Conservation (phyloP, 2,329 filamentous ascomycete species). For the Emmonsiellopsis sp. region DNA sequence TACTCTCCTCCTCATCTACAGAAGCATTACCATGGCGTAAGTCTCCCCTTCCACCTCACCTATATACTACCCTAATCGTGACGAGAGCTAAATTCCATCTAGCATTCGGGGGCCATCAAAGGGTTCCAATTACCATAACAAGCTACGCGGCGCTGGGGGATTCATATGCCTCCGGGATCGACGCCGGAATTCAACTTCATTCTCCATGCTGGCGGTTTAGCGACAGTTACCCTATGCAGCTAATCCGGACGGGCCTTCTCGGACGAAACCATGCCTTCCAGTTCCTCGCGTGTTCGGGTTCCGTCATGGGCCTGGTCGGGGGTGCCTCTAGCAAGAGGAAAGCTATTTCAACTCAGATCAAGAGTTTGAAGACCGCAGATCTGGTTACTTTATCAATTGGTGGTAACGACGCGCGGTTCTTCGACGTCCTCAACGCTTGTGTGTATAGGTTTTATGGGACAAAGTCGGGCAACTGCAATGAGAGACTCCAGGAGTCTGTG, state of each 20-base stretch:
- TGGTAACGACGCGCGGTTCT: slow-evolving; percentile 22
- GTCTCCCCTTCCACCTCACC: neutral
- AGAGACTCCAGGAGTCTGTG: neutral
- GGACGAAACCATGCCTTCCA: slow-evolving; percentile 12
- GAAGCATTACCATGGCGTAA: neutral
- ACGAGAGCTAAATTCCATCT: neutral
- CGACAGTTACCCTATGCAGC: slow-evolving; percentile 18
- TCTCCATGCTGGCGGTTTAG: slow-evolving; percentile 16
- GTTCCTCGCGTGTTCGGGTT: slow-evolving; percentile 18
- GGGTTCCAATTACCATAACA: neutral
- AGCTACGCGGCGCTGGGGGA: slow-evolving; percentile 19
- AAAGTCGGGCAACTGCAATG: slow-evolving; percentile 6
- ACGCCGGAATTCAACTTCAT: slow-evolving; percentile 14
- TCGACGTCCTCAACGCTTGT: slow-evolving; percentile 20
- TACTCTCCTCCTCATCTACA: neutral
- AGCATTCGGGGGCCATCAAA: neutral
- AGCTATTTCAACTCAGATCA: slow-evolving; percentile 7
- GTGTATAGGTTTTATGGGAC: slow-evolving; percentile 17
- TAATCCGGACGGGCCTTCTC: slow-evolving; percentile 11
- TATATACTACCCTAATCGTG: neutral
- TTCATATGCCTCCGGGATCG: slow-evolving; percentile 20
- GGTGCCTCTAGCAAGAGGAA: slow-evolving; percentile 8
- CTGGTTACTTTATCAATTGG: slow-evolving; percentile 19
- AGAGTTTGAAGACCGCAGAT: slow-evolving; percentile 8
- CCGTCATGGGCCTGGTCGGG: slow-evolving; percentile 15